Conservation (phyloP, 2,329 filamentous ascomycete genomes). For the Sporothrix variecibatus region DNA sequence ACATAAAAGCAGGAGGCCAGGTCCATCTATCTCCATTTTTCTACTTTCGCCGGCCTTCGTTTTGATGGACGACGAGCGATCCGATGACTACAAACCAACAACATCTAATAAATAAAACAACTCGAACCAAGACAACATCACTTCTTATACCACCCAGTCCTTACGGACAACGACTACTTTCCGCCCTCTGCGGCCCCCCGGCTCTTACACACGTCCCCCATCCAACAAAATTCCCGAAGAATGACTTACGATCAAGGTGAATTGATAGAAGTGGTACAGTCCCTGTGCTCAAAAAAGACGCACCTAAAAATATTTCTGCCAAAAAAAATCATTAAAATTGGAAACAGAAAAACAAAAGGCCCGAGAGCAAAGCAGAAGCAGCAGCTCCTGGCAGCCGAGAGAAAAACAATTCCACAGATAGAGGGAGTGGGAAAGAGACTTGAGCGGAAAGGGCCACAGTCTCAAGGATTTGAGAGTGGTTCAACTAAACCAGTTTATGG, state of each 20-base stretch:
- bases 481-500: not conserved
- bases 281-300: not conserved
- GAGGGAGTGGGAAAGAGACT: too few species aligned
- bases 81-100: not conserved
- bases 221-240: not conserved
- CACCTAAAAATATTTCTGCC: not conserved
- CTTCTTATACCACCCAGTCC: not conserved
- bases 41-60: slow-evolving; percentile 8
- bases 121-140: not conserved
- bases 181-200: not conserved
- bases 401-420: not conserved
- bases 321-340: slow-evolving; percentile 3
- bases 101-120: not conserved
- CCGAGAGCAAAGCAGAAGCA: not conserved
- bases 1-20: not conserved
- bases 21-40: not conserved
- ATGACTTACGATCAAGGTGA: slow-evolving; percentile 9
- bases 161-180: not conserved
- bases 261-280: not conserved
- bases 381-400: not conserved
- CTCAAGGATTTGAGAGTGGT: not conserved
- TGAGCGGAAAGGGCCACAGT: not conserved
- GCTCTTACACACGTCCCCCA: not conserved
- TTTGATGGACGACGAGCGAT: slow-evolving; percentile 7
- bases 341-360: not conserved